These are phyloP conservation scores for Chlamydomonas sp. DNA, from an alignment of 139 green algal species.

Conservation along the genomic window DNA sequence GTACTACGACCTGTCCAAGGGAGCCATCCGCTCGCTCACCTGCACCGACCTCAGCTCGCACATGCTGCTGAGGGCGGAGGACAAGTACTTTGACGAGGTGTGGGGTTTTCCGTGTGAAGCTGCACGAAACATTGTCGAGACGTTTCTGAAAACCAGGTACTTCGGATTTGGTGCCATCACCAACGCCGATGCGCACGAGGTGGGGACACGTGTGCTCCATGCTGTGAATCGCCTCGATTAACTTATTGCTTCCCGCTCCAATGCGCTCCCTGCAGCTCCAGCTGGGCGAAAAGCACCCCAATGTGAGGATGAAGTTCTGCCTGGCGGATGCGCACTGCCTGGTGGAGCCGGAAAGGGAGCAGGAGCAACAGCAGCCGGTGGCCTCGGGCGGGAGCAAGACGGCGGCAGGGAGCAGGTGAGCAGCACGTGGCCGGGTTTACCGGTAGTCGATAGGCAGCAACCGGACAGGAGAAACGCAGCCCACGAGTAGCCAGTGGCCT, in stretches of 20 bases:
- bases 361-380: not conserved
- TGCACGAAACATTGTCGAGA: no score
- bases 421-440: not conserved
- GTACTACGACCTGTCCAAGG: constrained; percentile 26
- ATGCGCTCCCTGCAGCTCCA: constrained; percentile 34
- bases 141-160: no score
- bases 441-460: not conserved
- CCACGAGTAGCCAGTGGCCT: not conserved
- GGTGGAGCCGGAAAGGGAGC: not conserved
- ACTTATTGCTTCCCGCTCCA: not conserved
- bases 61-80: constrained; percentile 35
- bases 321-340: constrained; percentile 34
- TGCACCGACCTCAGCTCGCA: constrained; percentile 20
- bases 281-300: constrained; percentile 25
- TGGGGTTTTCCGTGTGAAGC: no score
- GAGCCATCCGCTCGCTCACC: constrained; percentile 17
- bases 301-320: constrained; percentile 12
- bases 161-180: no score
- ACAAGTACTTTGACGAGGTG: not conserved
- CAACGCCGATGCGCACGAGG: no score
- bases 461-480: not conserved
- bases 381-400: not conserved
- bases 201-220: no score
- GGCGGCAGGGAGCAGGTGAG: no score
- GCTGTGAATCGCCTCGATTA: no score